phyloP scores from a whole-genome alignment of 1,284 basidiomycete genomes.

The Cryptococcus amylolentus region DNA sequence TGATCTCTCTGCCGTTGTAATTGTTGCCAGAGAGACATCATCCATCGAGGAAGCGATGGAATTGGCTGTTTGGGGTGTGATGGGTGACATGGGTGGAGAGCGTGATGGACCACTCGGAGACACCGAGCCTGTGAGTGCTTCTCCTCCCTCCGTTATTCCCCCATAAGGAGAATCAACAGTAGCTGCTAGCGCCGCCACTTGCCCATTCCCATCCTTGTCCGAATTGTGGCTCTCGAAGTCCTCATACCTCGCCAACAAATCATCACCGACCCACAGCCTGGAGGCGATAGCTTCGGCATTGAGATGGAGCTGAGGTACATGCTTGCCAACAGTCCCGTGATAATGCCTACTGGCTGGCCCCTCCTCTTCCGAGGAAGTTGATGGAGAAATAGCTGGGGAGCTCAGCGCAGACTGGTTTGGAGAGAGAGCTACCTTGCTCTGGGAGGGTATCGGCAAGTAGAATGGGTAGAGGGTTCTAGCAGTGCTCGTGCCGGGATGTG shows the following conservation, averaged over 20 bases:
- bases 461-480: not conserved
- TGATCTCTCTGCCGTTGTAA: constrained; percentile 3
- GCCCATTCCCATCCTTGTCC: not conserved
- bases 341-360: not conserved
- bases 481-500: not conserved
- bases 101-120: not conserved
- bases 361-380: not conserved
- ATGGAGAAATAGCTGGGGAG: not conserved
- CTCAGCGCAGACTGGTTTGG: not conserved
- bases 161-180: not conserved
- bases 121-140: not conserved
- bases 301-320: constrained; percentile 8
- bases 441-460: not conserved
- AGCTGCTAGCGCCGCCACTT: not conserved
- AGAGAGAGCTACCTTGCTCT: not conserved
- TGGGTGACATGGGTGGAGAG: not conserved
- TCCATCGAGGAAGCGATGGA: constrained; percentile 1
- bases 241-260: constrained; percentile 8
- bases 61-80: not conserved
- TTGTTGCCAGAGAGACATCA: not conserved
- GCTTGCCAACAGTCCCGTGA: not conserved
- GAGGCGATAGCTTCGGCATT: constrained; percentile 13
- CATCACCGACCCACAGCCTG: constrained; percentile 17
- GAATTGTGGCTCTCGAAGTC: not conserved
- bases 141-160: not conserved